Evolutionary conservation across 306 rosid genomes (phyloP).

Genomic region (Purshia tridentata): DNA sequence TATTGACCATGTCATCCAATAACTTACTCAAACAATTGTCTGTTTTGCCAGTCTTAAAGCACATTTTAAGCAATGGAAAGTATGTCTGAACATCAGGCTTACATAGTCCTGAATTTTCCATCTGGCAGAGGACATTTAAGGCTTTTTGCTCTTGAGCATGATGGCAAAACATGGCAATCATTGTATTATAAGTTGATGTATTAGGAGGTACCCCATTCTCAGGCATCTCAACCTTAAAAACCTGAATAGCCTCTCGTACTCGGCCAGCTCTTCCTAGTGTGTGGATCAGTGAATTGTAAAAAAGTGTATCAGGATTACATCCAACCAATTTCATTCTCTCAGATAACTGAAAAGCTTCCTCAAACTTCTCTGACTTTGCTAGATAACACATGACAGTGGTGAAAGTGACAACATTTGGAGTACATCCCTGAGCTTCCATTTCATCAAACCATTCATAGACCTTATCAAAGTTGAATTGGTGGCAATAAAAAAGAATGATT

Average conservation of each 20-base stretch:
- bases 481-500: slow-evolving; percentile 61
- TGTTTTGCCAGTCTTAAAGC: slow-evolving; percentile 54
- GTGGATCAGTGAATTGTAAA: slow-evolving; percentile 69
- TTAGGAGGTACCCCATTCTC: slow-evolving; percentile 45
- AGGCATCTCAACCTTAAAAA: slow-evolving; percentile 66
- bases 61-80: slow-evolving; percentile 75
- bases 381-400: slow-evolving; percentile 64
- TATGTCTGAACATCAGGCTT: slow-evolving; percentile 82
- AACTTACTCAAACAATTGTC: slow-evolving; percentile 45
- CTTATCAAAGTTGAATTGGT: slow-evolving; percentile 42
- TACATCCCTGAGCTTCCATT: slow-evolving; percentile 67
- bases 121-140: slow-evolving; percentile 42
- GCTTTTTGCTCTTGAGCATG: slow-evolving; percentile 54
- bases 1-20: slow-evolving; percentile 63
- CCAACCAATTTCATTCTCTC: slow-evolving; percentile 61
- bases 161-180: slow-evolving; percentile 77
- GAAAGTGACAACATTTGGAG: slow-evolving; percentile 66
- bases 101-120: slow-evolving; percentile 63
- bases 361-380: slow-evolving; percentile 54
- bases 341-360: slow-evolving; percentile 60
- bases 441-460: slow-evolving; percentile 78
- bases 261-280: slow-evolving; percentile 67
- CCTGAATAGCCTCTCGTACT: slow-evolving; percentile 45
- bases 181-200: slow-evolving; percentile 72
- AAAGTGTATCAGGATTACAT: slow-evolving; percentile 63